Base-by-base conservation (phyloP, 306 rosid genomes). In the Vicia sativa region DNA sequence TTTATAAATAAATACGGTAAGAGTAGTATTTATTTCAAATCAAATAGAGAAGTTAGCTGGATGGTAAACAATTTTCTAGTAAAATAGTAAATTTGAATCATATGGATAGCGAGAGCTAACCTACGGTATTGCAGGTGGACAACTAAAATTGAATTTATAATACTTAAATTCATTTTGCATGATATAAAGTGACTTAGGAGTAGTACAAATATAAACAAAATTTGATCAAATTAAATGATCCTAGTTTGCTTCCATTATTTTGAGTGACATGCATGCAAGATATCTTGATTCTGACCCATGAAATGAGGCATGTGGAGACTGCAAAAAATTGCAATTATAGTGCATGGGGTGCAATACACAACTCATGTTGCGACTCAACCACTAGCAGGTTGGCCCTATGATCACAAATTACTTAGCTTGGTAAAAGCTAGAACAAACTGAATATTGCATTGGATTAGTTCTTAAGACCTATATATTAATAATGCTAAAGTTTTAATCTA, bases 221-320 rank as follows among this genome's bases (percentile, higher is more conserved):
- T 23, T 57, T 35, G 68, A 43, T 44, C 31, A 64, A 46, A 71
- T 60, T 54, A 52, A 49, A 18, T 49, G 19, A 49, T 64, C 67
- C 66, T 55, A 72, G 38, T 39, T 49, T 68, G 68, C 56, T 68
- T 67, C 46, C 7, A 67, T 67, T 65, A 62, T 38, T 58, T 61
- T 23, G 50, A 41, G 48, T 56, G 62, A 38, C 62, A 73, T 54
- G 62, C 31, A 73, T 73, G 72, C 63, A 44, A 73, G 26, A 73
- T 42, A 28, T 0, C 2, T 23, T 26, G 82, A 74, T 28, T 55
- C 71, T 53, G 68, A 50, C 34, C 81, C 61, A 48, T 64, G 52
- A 66, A 62, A 43, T 73, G 73, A 66, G 82, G 75, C 89, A 78
- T 82, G 87, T 58, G 70, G 31, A 57, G 19, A 74, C 45, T 68